Base-by-base conservation (phyloP, 2,329 filamentous ascomycete species). In the Sarocladium kiliense region DNA sequence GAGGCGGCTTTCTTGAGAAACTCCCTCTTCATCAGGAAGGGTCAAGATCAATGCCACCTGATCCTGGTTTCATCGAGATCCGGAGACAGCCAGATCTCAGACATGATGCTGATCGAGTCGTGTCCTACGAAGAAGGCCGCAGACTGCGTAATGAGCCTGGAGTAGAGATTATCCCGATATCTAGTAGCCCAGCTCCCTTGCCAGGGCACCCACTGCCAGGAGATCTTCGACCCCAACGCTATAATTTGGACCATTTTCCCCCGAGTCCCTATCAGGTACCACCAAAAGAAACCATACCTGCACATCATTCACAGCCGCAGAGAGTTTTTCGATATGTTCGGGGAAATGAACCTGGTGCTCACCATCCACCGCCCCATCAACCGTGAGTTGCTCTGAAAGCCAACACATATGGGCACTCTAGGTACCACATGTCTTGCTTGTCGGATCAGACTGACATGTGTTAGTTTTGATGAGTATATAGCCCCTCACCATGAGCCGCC, bases 1-100 rank as follows among this genome's bases (percentile, higher is more conserved):
- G 69, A 27, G 70, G 69, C 55, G 68, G 69, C 16, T 71, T 72
- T 54, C 69, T 63, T 57, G 71, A 70, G 58, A 68, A 66, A 55
- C 62, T 72, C 27, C 42, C 39, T 2, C 3, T 45, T 4, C 9
- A 23, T 23, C 53, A 7, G 4, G 32, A 53, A 18, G 50, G 19
- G 12, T 39, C 50, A 18, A 39, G 32, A 27, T 41, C 32, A 10
- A 19, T 41, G 19, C 32, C 34, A 12, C 21, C 21, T 25, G 50
- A 53, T 19, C 50, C 32, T 3, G 50, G 50, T n/a, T 53, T 53
- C 18, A 53, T 53, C 19, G 32, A 41, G 30, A 18, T 53, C 7
- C 50, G 50, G 16, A 14, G 50, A 7, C 16, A 9, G 32, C 5
- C 9, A 19, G 19, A 39, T 26, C 21, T 10, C n/a, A 10, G 16